Evolutionary conservation across 2,329 filamentous ascomycete species (phyloP).

Genomic region (Parastagonospora nodorum): DNA sequence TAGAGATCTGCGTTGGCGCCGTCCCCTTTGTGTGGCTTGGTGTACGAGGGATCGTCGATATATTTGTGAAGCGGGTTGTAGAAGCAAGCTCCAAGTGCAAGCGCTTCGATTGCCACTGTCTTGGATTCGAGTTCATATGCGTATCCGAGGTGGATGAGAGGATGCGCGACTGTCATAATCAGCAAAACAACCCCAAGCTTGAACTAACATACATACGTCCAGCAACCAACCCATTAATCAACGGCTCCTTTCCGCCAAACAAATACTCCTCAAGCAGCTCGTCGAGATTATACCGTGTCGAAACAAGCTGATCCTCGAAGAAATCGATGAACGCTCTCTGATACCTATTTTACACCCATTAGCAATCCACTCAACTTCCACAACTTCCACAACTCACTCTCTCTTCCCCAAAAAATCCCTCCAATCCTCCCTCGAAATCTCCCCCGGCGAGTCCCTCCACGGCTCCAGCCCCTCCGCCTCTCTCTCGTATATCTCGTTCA

Average conservation of each 20-base stretch:
- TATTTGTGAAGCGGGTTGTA: constrained; percentile 64
- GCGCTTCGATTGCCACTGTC: constrained; percentile 86
- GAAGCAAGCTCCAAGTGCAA: constrained; percentile 69
- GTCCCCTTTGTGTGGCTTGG: constrained; percentile 52
- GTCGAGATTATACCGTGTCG: constrained; percentile 82
- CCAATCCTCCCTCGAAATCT: constrained; percentile 86
- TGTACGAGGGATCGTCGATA: constrained; percentile 74
- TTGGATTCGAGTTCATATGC: constrained; percentile 86
- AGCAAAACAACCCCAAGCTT: constrained; percentile 3
- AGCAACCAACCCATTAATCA: constrained; percentile 79
- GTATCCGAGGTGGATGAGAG: constrained; percentile 94
- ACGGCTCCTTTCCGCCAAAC: constrained; percentile 72
- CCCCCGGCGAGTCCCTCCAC: constrained; percentile 83
- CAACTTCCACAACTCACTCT: constrained; percentile 52
- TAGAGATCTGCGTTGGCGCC: constrained; percentile 63
- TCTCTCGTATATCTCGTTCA: constrained; percentile 80
- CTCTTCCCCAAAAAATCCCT: constrained; percentile 78
- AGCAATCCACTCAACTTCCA: constrained; percentile 7
- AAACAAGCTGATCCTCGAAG: constrained; percentile 87
- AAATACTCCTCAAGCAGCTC: constrained; percentile 76
- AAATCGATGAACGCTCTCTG: constrained; percentile 93
- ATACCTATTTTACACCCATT: constrained; percentile 57
- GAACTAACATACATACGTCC: constrained; percentile 65
- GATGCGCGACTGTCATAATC: constrained; percentile 71
- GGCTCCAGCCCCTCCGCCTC: constrained; percentile 73